Evolutionary conservation across 129 eudicot genomes (phyloP), one percentile per base, ranked within the genome.

Genomic region (Lonicera japonica): DNA sequence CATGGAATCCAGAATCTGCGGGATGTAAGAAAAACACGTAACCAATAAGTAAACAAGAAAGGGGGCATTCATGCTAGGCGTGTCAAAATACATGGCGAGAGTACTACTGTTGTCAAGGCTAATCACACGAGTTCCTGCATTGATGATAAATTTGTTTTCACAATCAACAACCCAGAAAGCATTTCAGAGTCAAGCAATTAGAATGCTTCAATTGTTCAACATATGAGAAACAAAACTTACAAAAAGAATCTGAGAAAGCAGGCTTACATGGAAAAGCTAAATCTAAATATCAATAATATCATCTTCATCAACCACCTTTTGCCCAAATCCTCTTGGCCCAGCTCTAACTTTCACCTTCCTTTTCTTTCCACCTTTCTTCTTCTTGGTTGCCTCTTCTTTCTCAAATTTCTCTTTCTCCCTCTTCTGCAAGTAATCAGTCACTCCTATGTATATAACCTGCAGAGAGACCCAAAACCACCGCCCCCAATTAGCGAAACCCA

Each of bases 361-460:
- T 23, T 79, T 83, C 58, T 70, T 79, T 0, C 79, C 63, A 46
- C 73, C 60, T 21, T 72, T 79, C 77, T 77, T 82, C 75, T 79
- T 76, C 76, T 64, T 82, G 40, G 77, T 73, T n/a, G 77, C 77
- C 46, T 79, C 86, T 64, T 83, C 82, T 65, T 75, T 83, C 78
- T 73, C 83, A 60, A 69, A 76, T 55, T 70, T 83, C 25, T 83
- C 90, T 25, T 61, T 63, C 48, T 83, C 90, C 82, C 90, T 83
- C 23, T 83, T 83, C 80, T 61, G 75, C 80, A 83, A 62, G 73
- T 75, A 83, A 60, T 83, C 85, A 6, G 90, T 73, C 62, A 83
- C 90, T 5, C 68, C 90, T 56, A 83, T 71, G 67, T 83, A 83
- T 61, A 76, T 75, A 51, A 83, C 85, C 89, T 83, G 74, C 36